These are phyloP conservation scores for Arachis stenosperma DNA, from an alignment of 306 rosid genomes.

Conservation along the genomic window DNA sequence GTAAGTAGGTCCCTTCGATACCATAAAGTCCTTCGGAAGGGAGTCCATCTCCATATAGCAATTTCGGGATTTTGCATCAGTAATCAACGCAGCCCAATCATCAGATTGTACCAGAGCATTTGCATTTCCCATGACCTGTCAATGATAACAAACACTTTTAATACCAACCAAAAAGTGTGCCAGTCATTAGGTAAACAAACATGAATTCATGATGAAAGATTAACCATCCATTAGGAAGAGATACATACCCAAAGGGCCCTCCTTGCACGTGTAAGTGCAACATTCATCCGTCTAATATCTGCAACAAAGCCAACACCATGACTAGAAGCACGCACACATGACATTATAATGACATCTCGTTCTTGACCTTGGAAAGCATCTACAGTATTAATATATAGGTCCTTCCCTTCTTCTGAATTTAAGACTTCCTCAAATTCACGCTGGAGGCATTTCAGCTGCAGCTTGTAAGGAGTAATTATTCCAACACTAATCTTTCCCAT, in stretches of 20 bases:
- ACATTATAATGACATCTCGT: conserved; percentile 96
- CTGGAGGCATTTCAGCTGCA: conserved; percentile 94
- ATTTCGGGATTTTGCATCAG: conserved; percentile 80
- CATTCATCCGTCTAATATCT: conserved; percentile 95
- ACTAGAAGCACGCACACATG: conserved; percentile 93
- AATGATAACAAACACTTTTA: conserved; percentile 28
- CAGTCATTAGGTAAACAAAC: background rate
- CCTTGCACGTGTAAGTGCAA: conserved; percentile 97
- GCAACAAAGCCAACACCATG: conserved; percentile 98
- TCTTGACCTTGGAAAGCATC: conserved; percentile 99
- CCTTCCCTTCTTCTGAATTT: conserved; percentile 94
- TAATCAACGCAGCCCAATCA: conserved; percentile 89
- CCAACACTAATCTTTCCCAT: conserved; percentile 77
- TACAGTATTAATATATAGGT: conserved; percentile 88
- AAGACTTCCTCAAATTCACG: conserved; percentile 90
- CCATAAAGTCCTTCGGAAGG: conserved; percentile 84
- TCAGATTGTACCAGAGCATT: conserved; percentile 80
- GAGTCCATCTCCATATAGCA: conserved; percentile 91
- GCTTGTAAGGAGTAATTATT: conserved; percentile 95
- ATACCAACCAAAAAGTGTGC: background rate
- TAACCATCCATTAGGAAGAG: conserved; percentile 7
- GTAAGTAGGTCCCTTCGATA: conserved; percentile 59
- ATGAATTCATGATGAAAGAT: conserved; percentile 1
- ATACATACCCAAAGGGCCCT: conserved; percentile 91
- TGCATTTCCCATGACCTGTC: conserved; percentile 97